Evolutionary conservation across 352 stramenopile species (phyloP).

Genomic region (Pythium utonaiense): DNA sequence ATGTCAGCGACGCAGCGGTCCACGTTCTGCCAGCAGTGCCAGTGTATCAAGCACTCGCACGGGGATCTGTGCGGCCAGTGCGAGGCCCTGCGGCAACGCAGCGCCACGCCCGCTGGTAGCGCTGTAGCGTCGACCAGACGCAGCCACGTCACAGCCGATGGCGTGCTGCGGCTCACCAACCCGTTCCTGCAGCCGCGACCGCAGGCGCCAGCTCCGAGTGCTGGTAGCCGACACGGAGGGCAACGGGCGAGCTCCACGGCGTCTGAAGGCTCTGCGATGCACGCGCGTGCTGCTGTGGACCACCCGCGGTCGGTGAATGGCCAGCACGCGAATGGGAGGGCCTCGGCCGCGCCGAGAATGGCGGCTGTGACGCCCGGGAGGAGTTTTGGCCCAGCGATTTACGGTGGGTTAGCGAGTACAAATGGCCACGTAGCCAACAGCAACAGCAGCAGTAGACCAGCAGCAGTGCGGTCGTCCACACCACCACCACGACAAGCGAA

Average conservation of each 20-base stretch:
- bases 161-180: background rate
- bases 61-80: slow-evolving; percentile 41
- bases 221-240: background rate
- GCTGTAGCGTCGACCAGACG: background rate
- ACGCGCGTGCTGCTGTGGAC: background rate
- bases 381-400: background rate
- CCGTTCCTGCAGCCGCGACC: slow-evolving; percentile 3
- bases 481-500: background rate
- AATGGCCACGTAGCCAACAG: background rate
- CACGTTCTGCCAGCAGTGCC: too few species aligned
- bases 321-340: background rate
- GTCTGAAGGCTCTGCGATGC: background rate
- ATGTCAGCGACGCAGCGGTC: too few species aligned
- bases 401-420: background rate
- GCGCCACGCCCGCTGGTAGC: background rate
- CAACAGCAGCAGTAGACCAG: background rate
- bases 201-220: background rate
- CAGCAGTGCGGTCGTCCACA: background rate
- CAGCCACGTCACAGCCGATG: background rate
- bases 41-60: too few species aligned
- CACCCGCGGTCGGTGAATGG: too few species aligned
- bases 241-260: background rate
- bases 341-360: background rate
- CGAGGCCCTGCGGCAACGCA: background rate
- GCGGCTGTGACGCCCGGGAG: background rate